phyloP scores from a whole-genome alignment of 306 rosid genomes.

The Rosa lucieae region DNA sequence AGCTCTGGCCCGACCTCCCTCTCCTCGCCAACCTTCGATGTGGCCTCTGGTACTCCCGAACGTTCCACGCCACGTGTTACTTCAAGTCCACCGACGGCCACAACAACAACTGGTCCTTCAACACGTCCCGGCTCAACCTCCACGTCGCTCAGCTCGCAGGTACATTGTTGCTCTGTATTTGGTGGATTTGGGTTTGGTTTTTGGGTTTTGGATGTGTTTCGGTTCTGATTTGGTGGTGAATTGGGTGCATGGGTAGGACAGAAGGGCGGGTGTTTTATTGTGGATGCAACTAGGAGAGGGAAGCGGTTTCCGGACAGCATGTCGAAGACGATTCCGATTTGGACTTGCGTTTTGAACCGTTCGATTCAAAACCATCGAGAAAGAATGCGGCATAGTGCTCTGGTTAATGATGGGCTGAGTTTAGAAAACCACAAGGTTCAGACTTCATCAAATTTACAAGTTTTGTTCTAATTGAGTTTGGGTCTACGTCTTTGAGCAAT shows the following conservation, averaged over 20 bases:
- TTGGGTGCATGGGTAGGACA: constrained; percentile 57
- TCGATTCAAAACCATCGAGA: constrained; percentile 44
- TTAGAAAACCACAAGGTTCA: not conserved
- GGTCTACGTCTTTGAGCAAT: not conserved
- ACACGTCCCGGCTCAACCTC: constrained; percentile 82
- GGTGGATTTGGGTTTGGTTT: not conserved
- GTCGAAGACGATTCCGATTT: constrained; percentile 94
- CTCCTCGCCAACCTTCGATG: constrained; percentile 89
- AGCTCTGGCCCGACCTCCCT: constrained; percentile 92
- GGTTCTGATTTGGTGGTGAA: constrained; percentile 18
- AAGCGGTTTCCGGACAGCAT: constrained; percentile 93
- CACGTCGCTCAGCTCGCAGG: constrained; percentile 86
- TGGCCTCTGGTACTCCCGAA: constrained; percentile 78
- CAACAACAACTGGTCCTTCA: constrained; percentile 83
- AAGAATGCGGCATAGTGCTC: constrained; percentile 25
- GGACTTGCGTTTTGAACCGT: constrained; percentile 88
- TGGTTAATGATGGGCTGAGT: constrained; percentile 41
- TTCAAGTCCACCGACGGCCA: constrained; percentile 98
- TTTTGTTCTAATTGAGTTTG: not conserved
- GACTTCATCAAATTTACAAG: not conserved
- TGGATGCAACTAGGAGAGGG: constrained; percentile 90
- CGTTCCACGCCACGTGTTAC: constrained; percentile 74
- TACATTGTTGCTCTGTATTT: not conserved
- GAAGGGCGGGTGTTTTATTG: constrained; percentile 80
- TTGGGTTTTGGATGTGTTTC: not conserved